Evolutionary conservation across 768 basidiomycete species (phyloP).

Genomic region (Rhizopogon roseolus): DNA sequence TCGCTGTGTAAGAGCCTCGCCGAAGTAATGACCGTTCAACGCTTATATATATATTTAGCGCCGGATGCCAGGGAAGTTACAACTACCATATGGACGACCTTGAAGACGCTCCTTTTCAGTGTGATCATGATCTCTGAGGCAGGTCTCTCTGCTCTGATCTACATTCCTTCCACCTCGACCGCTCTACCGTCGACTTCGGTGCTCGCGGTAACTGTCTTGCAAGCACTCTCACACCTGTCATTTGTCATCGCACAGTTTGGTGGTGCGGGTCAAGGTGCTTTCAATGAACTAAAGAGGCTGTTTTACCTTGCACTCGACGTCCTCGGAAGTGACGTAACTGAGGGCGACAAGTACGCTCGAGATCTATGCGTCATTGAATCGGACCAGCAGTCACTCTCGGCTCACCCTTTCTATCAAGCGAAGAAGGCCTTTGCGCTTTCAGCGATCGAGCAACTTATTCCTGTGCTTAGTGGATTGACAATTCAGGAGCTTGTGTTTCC

Average conservation of each 20-base stretch:
- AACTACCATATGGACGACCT: conserved; percentile 56
- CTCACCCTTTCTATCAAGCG: conserved; percentile 25
- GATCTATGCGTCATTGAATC: conserved; percentile 28
- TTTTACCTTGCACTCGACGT: conserved; percentile 80
- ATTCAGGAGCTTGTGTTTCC: conserved; percentile 55
- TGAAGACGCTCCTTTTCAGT: conserved; percentile 76
- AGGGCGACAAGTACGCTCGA: conserved; percentile 34
- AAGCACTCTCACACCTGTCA: conserved; percentile 60
- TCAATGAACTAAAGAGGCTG: conserved; percentile 66
- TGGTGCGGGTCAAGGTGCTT: conserved; percentile 49
- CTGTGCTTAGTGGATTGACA: conserved; percentile 46
- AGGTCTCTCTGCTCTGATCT: conserved; percentile 50
- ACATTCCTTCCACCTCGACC: conserved; percentile 36
- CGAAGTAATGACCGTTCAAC: conserved; percentile 2
- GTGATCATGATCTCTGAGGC: conserved; percentile 66
- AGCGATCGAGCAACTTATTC: conserved; percentile 74
- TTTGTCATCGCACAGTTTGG: conserved; percentile 82
- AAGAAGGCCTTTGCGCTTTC: conserved; percentile 63
- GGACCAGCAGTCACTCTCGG: conserved; percentile 17
- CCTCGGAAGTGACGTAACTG: conserved; percentile 38
- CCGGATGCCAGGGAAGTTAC: conserved; percentile 39
- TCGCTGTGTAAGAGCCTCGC: not conserved
- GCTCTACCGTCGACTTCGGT: conserved; percentile 30
- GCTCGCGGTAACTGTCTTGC: conserved; percentile 51
- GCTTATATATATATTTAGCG: conserved; percentile 22